A percentile compares a stretch with the other conserved stretches of the same genome.
Evolutionary conservation across 2,329 filamentous ascomycete genomes (phyloP).

Genomic region (Dissoconium aciculare): DNA sequence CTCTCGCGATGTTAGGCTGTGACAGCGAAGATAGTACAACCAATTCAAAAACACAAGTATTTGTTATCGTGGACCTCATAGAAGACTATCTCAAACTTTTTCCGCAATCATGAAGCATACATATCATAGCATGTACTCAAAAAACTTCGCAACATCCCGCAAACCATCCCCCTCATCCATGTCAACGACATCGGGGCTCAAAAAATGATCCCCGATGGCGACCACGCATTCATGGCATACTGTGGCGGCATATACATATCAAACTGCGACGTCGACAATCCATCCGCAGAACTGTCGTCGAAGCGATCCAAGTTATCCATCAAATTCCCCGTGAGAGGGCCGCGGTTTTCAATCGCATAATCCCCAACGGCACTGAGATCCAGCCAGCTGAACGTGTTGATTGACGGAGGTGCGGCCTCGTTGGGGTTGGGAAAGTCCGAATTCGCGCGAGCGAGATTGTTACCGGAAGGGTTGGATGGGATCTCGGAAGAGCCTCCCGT

Average conservation of each 20-base stretch:
- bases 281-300: constrained; percentile 18
- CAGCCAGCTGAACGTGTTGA: constrained; percentile 46
- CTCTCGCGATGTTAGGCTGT: no score
- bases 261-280: constrained; percentile 18
- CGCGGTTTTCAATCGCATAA: constrained; percentile 29
- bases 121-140: no score
- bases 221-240: constrained; percentile 15
- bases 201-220: constrained; percentile 17
- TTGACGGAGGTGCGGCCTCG: constrained; percentile 20
- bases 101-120: no score
- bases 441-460: constrained; percentile 14
- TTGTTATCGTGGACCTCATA: no score
- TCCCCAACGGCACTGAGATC: constrained; percentile 46
- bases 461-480: no score
- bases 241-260: constrained; percentile 17
- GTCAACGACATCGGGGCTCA: no score
- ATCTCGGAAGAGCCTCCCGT: no score
- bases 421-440: constrained; percentile 16
- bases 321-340: constrained; percentile 14
- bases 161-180: no score
- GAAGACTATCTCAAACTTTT: no score
- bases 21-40: no score
- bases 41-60: no score
- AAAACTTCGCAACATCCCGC: no score
- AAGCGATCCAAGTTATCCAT: constrained; percentile 18